A percentile compares a stretch with the other conserved stretches of the same genome.
Evolutionary conservation across 2,329 filamentous ascomycete genomes (phyloP).

Genomic region (Sclerotinia minor): DNA sequence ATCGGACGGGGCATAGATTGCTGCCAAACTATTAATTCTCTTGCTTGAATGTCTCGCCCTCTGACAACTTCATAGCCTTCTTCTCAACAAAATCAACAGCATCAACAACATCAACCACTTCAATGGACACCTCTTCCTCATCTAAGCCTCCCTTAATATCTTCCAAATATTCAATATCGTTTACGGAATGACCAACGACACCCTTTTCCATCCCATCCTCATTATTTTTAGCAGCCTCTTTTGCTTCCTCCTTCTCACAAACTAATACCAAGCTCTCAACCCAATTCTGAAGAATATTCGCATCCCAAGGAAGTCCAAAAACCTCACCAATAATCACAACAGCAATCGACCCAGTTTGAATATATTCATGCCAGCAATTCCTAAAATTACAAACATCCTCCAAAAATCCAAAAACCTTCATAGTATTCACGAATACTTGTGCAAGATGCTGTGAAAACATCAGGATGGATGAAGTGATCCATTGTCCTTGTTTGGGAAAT

Average conservation of each 20-base stretch:
- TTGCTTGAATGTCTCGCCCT: neutral
- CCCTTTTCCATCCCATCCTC: constrained; percentile 6
- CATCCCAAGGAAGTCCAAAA: neutral
- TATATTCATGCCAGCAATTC: neutral
- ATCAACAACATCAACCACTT: neutral
- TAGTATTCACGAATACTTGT: neutral
- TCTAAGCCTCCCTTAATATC: neutral
- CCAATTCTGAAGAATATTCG: neutral
- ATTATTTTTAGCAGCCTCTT: neutral
- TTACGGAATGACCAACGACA: neutral
- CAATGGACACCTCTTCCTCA: neutral
- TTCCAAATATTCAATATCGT: neutral
- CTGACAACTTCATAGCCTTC: neutral
- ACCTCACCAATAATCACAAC: neutral
- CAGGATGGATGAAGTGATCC: constrained; percentile 2
- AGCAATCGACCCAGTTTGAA: neutral
- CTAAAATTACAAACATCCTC: neutral
- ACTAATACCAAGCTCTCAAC: neutral
- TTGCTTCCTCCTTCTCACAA: neutral
- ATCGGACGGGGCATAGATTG: neutral
- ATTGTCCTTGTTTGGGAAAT: constrained; percentile 1
- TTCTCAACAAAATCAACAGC: neutral
- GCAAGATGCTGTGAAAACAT: neutral
- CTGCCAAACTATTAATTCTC: too few species aligned
- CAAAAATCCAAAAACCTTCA: neutral